Evolutionary conservation across 208 protist genomes (phyloP).

Genomic region (Naegleria lovaniensis): DNA sequence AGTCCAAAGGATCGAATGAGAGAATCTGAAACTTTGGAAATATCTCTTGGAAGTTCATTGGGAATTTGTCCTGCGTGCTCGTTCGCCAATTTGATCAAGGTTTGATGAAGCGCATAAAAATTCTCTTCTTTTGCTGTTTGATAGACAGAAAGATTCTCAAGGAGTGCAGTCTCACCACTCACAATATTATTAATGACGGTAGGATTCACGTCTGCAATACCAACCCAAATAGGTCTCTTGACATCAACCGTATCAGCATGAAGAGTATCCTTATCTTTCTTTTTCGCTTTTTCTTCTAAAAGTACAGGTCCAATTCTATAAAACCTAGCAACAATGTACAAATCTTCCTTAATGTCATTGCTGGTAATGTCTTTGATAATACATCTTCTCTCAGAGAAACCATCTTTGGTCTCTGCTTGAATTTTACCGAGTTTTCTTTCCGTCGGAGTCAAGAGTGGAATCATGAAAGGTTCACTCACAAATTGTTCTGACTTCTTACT

Average conservation of each 20-base stretch:
- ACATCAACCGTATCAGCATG: background rate
- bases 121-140: constrained; percentile 5
- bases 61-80: background rate
- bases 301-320: background rate
- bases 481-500: background rate
- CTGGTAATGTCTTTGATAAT: background rate
- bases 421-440: background rate
- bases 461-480: background rate
- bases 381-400: background rate
- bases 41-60: background rate
- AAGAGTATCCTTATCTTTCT: background rate
- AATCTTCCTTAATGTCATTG: background rate
- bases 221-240: background rate
- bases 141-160: background rate
- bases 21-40: background rate
- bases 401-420: background rate
- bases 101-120: background rate
- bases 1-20: background rate
- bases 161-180: background rate
- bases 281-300: background rate
- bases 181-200: background rate
- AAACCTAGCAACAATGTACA: constrained; percentile 4
- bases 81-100: background rate
- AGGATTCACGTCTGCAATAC: background rate
- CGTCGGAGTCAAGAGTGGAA: background rate